Evolutionary conservation across 2,329 filamentous ascomycete genomes (phyloP), one percentile per base, ranked within the genome.

Genomic region (Neonectria punicea): DNA sequence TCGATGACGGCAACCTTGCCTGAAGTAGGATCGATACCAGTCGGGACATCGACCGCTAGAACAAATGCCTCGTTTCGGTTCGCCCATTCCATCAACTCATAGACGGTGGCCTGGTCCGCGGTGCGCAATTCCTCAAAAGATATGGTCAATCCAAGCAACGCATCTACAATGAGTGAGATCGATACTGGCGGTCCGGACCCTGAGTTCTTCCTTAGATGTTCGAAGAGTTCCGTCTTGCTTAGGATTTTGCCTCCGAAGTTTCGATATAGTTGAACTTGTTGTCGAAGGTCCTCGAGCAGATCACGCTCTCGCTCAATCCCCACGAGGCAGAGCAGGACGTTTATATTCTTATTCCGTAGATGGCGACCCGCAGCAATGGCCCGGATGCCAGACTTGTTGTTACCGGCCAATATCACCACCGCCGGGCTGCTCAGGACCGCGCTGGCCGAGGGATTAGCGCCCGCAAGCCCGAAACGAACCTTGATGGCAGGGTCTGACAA

Each of bases 51-150:
- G n/a, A 99, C 88, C 0, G 94, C 92, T 20, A 99, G 82, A 3
- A 96, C 91, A 63, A 91, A 90, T 0, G 93, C 90, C 69, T 94
- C 92, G 76, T 91, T 93, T 68, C 94, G 91, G 76, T 98, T 98
- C 3, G 93, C 92, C 94, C 94, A 98, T 67, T 94, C 92, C 74
- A 98, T 96, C 75, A 98, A 88, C 75, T 97, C 92, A 74, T 97
- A 94, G 0, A 93, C 93, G 0, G 91, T 92, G 4, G 91, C 90
- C 76, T 97, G 93, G 70, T 97, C 92, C 16, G 92, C 91, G 2
- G 90, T 92, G 39, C 93, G 88, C 30, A 98, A 84, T 72, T 97
- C 93, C 70, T 98, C 94, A 74, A 98, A 98, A 2, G 93, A 91
- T 61, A 94, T 89, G 49, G 96, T 93, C 67, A 96, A 87, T 4